Conservation (phyloP, 345 rosid genomes). For the Clarkia xantiana region DNA sequence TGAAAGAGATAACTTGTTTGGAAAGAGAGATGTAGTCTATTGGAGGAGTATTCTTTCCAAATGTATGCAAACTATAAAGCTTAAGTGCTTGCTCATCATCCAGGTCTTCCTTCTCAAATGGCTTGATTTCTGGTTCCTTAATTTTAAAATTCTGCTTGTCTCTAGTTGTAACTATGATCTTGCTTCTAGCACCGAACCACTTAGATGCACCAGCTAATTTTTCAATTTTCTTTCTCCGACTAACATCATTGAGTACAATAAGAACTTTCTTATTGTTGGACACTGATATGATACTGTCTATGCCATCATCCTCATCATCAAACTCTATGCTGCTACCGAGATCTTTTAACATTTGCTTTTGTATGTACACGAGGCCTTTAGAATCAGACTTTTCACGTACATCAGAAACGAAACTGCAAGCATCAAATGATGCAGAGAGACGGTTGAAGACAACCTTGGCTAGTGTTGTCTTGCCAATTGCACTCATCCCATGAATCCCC, state of each 20-base stretch:
- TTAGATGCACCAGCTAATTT: not conserved
- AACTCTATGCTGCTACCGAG: no score
- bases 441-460: no score
- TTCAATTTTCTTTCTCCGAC: not conserved
- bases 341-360: no score
- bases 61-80: constrained; percentile 4
- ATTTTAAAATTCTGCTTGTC: not conserved
- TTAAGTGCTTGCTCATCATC: not conserved
- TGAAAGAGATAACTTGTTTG: not conserved
- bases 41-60: not conserved
- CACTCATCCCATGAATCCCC: no score
- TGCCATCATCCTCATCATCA: not conserved
- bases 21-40: not conserved
- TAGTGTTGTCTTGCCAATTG: no score
- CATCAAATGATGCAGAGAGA: no score
- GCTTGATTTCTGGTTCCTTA: not conserved
- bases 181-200: constrained; percentile 5
- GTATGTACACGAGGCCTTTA: no score
- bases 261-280: constrained; percentile 2
- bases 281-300: not conserved
- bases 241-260: constrained; percentile 7
- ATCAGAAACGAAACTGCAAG: no score
- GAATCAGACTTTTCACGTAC: no score
- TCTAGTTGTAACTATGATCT: constrained; percentile 6
- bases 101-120: not conserved